Evolutionary conservation across 2,329 filamentous ascomycete species (phyloP), one percentile per base, ranked within the genome.

Genomic region (Aspergillus transmontanensis): DNA sequence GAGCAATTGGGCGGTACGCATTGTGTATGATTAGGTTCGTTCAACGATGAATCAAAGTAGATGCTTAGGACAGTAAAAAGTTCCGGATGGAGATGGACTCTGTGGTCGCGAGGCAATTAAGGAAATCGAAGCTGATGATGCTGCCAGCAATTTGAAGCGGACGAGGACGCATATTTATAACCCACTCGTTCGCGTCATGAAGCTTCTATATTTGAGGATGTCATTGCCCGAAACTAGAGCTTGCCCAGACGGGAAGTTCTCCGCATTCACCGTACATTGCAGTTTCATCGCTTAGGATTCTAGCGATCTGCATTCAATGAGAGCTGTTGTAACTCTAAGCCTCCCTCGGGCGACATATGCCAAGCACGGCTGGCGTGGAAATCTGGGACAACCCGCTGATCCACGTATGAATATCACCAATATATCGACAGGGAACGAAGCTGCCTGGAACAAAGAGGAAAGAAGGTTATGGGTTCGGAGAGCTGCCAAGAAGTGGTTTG

Each of bases 1-100:
- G 51, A 74, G 63, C 11, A 73, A 28, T 46, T 70, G 68, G 28
- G 67, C 62, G 48, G 64, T 26, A 53, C 54, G 71, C 72, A 74
- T 74, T 34, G 10, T 71, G 60, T 26, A 14, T 16, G 54, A 23
- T 57, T 5, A 26, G 34, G 6, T 21, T 34, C 48, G 28, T 51
- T 51, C 48, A 32, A 51, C 19, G 14, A 51, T 32, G 45, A 26
- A 6, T 2, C 19, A 16, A 51, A 51, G 48, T 32, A 32, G 28
- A 51, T 51, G 16, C 21, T 51, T 19, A 32, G 48, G 19, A 6
- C 10, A 6, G 19, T 51, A 21, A 51, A 51, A 12, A 34, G 4
- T n/a, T 32, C 28, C 30, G 10, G 19, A 32, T 51, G 30, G 21
- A 30, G 30, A 34, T 34, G 48, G 5, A n/a, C 16, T 34, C 28